Evolutionary conservation across 441 rosid species (phyloP), one percentile per base, ranked within the genome.

Genomic region (Cnidoscolus chayamansa): DNA sequence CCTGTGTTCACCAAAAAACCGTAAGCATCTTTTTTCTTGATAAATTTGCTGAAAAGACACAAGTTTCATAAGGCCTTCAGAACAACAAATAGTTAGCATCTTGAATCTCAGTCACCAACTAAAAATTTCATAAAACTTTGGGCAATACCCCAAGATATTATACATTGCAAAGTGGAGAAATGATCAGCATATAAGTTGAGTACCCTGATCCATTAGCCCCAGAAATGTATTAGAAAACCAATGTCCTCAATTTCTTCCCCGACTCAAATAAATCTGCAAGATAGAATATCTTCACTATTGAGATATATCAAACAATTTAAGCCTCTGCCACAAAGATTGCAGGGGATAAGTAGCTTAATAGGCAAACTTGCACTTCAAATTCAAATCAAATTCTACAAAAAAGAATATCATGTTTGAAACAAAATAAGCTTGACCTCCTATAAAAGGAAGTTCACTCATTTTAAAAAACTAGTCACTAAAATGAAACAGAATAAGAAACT

Each of bases 181-280:
- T 50, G 16, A 35, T 19, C 1, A 16, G 48, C 25, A 67, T 1
- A 61, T 64, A 61, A 61, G 48, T 43, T 19, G 51, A 67, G 68
- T 82, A 84, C 82, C 77, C 62, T 72, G 77, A 76, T 77, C 80
- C 83, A 84, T 70, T 68, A 67, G 70, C 69, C 67, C 69, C 62
- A 56, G 54, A 67, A 58, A 78, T 37, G 58, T 31, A 63, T 37
- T 51, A 43, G 31, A 32, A 72, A 59, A 51, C 63, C 45, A 15
- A 48, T 31, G 1, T 5, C 55, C 54, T 55, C 74, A 57, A 71
- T 67, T 75, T 54, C 66, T 47, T 57, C 60, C 71, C 74, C 35
- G 71, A 78, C 78, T 70, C 68, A 12, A 5, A 45, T 19, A 66
- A 45, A 60, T 72, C 84, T 80, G 81, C 62, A 76, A 80, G 63